Conservation (phyloP, 805 yeast species). For the Pichia heedii region DNA sequence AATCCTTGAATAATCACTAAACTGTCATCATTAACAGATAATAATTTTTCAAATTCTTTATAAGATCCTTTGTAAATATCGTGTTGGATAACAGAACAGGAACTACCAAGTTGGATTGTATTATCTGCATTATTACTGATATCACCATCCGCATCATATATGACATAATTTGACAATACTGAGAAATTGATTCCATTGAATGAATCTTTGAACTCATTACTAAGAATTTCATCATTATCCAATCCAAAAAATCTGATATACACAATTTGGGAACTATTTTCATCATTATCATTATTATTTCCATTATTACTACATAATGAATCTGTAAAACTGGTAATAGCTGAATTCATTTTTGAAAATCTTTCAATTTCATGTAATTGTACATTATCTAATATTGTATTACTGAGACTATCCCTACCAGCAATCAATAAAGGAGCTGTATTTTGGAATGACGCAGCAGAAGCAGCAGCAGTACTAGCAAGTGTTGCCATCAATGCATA, state of each 20-base stretch:
- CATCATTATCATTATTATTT: too few species aligned
- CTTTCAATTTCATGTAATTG: too few species aligned
- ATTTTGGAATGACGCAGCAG: constrained; percentile 18
- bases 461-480: neutral
- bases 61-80: too few species aligned
- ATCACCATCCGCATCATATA: constrained; percentile 9
- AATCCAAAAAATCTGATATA: constrained; percentile 18
- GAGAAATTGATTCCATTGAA: constrained; percentile 4
- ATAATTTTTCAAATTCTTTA: too few species aligned
- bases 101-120: neutral
- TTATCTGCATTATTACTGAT: neutral
- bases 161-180: constrained; percentile 17
- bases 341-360: too few species aligned
- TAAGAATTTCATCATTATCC: constrained; percentile 9
- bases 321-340: too few species aligned
- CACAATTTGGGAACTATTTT: too few species aligned
- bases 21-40: constrained; percentile 12
- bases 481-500: too few species aligned
- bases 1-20: constrained; percentile 26
- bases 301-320: too few species aligned
- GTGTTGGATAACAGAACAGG: too few species aligned
- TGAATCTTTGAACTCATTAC: constrained; percentile 3
- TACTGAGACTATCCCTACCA: too few species aligned
- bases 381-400: too few species aligned
- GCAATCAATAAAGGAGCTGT: constrained; percentile 27